A percentile compares a stretch with the other conserved stretches of the same genome.
Conservation (phyloP, 768 basidiomycete genomes). For the Candolleomyces efflorescens region DNA sequence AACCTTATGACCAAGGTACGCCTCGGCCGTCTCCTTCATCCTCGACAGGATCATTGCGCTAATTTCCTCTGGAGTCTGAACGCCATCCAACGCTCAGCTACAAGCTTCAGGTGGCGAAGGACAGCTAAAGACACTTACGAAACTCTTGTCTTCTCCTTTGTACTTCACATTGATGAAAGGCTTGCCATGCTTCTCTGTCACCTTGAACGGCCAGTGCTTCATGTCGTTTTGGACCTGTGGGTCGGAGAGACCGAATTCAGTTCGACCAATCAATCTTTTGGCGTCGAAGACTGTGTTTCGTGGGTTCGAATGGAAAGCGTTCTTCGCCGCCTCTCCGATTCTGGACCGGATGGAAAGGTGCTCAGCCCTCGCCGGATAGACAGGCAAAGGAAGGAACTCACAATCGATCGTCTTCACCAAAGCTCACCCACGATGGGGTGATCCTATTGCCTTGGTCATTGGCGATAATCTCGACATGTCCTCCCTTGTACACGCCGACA, state of each 20-base stretch:
- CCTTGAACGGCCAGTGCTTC: constrained; percentile 84
- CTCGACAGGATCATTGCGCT: constrained; percentile 62
- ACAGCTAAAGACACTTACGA: constrained; percentile 30
- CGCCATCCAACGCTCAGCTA: background rate
- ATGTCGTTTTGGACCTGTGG: constrained; percentile 73
- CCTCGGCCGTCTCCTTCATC: constrained; percentile 71
- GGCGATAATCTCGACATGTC: constrained; percentile 72
- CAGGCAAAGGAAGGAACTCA: constrained; percentile 25
- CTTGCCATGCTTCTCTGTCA: constrained; percentile 69
- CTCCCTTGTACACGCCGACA: constrained; percentile 45
- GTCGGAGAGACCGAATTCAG: constrained; percentile 74
- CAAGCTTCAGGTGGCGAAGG: background rate
- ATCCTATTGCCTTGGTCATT: constrained; percentile 89
- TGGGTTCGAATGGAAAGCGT: constrained; percentile 90
- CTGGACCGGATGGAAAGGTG: constrained; percentile 28
- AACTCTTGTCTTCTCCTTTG: constrained; percentile 52
- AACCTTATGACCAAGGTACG: constrained; percentile 61
- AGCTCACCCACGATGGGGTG: constrained; percentile 89
- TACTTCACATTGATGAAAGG: constrained; percentile 72
- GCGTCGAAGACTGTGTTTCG: constrained; percentile 93
- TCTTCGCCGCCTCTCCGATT: constrained; percentile 92
- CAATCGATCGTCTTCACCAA: constrained; percentile 85
- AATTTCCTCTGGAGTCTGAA: constrained; percentile 60
- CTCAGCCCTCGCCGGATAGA: constrained; percentile 14
- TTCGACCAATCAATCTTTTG: constrained; percentile 89